phyloP scores from a whole-genome alignment of 148 eudicot species.

The Persicaria tinctoria region DNA sequence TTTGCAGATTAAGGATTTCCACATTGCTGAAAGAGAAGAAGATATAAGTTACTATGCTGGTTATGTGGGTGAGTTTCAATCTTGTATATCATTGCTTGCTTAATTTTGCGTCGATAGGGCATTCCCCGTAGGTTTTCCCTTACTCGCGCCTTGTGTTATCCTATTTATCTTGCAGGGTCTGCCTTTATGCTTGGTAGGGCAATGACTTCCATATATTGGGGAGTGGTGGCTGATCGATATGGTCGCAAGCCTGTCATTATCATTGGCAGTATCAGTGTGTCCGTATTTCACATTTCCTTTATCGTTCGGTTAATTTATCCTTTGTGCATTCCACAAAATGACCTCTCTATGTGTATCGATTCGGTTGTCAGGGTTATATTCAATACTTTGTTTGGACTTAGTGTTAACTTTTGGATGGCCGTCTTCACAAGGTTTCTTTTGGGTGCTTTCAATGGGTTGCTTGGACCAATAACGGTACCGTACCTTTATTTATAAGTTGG shows the following conservation, averaged over 20 bases:
- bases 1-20: slow-evolving; percentile 67
- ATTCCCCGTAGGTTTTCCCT: too few species aligned
- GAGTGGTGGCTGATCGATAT: slow-evolving; percentile 71
- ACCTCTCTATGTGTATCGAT: background rate
- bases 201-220: slow-evolving; percentile 77
- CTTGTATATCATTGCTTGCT: too few species aligned
- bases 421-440: slow-evolving; percentile 65
- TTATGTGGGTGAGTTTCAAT: slow-evolving; percentile 47
- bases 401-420: slow-evolving; percentile 93
- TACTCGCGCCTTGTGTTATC: background rate
- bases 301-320: too few species aligned
- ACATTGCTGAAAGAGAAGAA: slow-evolving; percentile 68
- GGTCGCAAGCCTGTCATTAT: slow-evolving; percentile 88
- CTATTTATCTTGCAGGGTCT: slow-evolving; percentile 39
- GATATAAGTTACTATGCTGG: slow-evolving; percentile 91
- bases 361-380: slow-evolving; percentile 47
- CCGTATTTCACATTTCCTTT: background rate
- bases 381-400: slow-evolving; percentile 88
- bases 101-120: too few species aligned
- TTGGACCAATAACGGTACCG: slow-evolving; percentile 94
- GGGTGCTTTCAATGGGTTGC: slow-evolving; percentile 70
- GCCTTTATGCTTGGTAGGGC: slow-evolving; percentile 85
- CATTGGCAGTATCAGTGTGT: slow-evolving; percentile 59
- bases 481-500: too few species aligned
- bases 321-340: background rate